phyloP scores from a whole-genome alignment of 2,329 filamentous ascomycete genomes.

The Ophiostoma ulmi region DNA sequence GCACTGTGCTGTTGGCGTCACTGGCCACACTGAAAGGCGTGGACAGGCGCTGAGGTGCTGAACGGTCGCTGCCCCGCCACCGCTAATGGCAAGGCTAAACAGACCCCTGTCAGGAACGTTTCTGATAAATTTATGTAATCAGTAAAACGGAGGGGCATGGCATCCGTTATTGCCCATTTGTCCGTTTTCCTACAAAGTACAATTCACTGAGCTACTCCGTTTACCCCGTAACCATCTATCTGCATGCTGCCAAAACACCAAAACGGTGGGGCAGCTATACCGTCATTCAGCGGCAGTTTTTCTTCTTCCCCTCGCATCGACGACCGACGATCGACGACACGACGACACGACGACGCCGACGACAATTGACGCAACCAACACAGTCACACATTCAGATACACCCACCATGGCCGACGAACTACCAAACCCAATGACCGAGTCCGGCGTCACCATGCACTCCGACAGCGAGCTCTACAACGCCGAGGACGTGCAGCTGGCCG shows the following conservation, averaged over 20 bases:
- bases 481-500: conserved; percentile 57
- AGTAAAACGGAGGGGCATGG: background rate
- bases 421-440: conserved; percentile 59
- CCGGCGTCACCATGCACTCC: conserved; percentile 70
- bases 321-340: conserved; percentile 4
- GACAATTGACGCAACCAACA: background rate
- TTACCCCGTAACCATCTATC: background rate
- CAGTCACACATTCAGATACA: background rate
- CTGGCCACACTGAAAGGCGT: background rate
- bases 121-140: background rate
- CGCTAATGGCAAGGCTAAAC: background rate
- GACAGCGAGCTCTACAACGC: conserved; percentile 76
- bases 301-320: conserved; percentile 12
- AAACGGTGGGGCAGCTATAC: conserved; percentile 13
- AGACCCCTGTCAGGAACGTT: conserved; percentile 10
- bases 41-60: background rate
- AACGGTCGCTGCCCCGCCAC: conserved; percentile 2
- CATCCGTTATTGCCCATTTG: background rate
- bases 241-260: background rate
- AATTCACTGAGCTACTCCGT: background rate
- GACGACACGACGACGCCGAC: background rate
- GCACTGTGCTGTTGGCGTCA: background rate
- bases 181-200: background rate
- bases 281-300: conserved; percentile 10
- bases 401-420: conserved; percentile 49